phyloP scores from a whole-genome alignment of 495 filamentous ascomycete genomes.

The Talaromyces wortmannii region DNA sequence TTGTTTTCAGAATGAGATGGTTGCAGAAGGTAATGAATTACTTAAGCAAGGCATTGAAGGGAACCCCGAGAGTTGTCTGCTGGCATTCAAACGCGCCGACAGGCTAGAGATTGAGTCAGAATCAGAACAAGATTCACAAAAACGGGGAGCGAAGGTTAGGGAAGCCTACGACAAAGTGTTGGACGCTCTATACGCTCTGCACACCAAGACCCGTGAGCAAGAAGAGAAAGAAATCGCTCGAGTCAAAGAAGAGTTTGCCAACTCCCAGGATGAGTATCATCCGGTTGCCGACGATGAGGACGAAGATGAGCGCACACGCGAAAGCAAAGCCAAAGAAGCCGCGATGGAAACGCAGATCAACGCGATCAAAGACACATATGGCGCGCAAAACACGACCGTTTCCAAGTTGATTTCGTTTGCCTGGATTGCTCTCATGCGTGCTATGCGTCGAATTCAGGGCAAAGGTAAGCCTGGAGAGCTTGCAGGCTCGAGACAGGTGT shows the following conservation, averaged over 20 bases:
- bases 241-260: slow-evolving; percentile 54
- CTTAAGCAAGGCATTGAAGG: slow-evolving; percentile 74
- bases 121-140: slow-evolving; percentile 59
- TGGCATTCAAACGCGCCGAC: slow-evolving; percentile 86
- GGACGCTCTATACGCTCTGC: slow-evolving; percentile 75
- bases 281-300: slow-evolving; percentile 56
- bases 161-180: slow-evolving; percentile 78
- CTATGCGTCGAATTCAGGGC: slow-evolving; percentile 89
- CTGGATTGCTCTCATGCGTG: slow-evolving; percentile 91
- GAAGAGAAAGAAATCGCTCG: slow-evolving; percentile 64
- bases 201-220: slow-evolving; percentile 63
- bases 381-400: slow-evolving; percentile 62
- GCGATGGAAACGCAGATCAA: slow-evolving; percentile 60
- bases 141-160: slow-evolving; percentile 66
- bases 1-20: slow-evolving; percentile 73
- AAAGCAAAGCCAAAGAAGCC: slow-evolving; percentile 45
- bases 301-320: slow-evolving; percentile 50
- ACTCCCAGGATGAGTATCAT: slow-evolving; percentile 32
- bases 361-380: slow-evolving; percentile 61
- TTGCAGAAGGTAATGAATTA: slow-evolving; percentile 66
- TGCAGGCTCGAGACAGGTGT: slow-evolving; percentile 76
- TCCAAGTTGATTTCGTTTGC: slow-evolving; percentile 77
- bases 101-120: slow-evolving; percentile 67
- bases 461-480: slow-evolving; percentile 69
- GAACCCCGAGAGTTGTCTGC: slow-evolving; percentile 86